These are phyloP conservation scores for Nannizziopsis arthrosporioides DNA, from an alignment of 2,329 filamentous ascomycete species.

Conservation along the genomic window DNA sequence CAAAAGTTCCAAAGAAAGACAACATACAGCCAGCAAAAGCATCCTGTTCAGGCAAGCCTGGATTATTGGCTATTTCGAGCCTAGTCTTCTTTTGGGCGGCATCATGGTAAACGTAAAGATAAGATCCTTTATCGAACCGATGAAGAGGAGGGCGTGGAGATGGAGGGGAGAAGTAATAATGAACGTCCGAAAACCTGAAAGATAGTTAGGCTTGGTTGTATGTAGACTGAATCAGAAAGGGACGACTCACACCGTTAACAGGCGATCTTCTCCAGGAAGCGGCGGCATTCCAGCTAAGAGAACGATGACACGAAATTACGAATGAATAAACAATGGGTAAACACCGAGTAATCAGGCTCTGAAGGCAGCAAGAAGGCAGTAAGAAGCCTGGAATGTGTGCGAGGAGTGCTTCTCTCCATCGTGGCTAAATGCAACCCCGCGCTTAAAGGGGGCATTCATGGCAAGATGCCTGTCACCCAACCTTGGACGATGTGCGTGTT, in stretches of 20 bases:
- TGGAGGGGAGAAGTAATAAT: conserved; percentile 52
- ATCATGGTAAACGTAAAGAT: conserved; percentile 54
- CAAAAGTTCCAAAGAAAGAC: background rate
- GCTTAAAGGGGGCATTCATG: conserved; percentile 2
- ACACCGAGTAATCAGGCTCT: background rate
- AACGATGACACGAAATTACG: background rate
- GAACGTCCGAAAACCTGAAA: conserved; percentile 50
- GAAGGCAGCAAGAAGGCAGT: background rate
- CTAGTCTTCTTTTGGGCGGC: conserved; percentile 42
- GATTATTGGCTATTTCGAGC: conserved; percentile 53
- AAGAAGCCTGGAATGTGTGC: background rate
- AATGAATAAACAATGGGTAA: background rate
- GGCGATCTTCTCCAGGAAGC: conserved; percentile 35
- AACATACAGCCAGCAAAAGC: conserved; percentile 50
- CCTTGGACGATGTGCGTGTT: background rate
- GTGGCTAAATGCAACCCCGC: conserved; percentile 6
- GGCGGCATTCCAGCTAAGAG: conserved; percentile 32
- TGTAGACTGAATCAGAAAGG: background rate
- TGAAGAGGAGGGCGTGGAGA: conserved; percentile 46
- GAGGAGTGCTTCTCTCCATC: background rate
- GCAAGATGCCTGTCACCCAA: background rate
- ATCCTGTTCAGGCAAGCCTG: conserved; percentile 52
- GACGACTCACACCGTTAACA: conserved; percentile 37
- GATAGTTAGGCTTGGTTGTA: conserved; percentile 9
- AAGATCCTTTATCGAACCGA: conserved; percentile 53